These are phyloP conservation scores for Microbotryum silenes-acaulis DNA, from an alignment of 1,284 basidiomycete genomes.

Conservation along the genomic window DNA sequence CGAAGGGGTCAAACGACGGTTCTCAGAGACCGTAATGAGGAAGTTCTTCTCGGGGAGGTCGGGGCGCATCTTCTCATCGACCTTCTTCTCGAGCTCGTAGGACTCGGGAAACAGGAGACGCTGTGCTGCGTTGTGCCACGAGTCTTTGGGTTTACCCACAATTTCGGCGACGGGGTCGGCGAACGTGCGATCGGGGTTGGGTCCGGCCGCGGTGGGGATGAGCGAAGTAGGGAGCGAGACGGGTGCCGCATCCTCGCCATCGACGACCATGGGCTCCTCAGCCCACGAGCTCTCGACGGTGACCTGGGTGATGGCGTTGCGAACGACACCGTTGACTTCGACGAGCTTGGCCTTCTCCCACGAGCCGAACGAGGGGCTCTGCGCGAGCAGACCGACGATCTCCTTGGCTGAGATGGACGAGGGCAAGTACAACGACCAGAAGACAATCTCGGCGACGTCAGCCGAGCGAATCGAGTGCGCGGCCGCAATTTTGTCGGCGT, in stretches of 20 bases:
- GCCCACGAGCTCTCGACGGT: slow-evolving; percentile 27
- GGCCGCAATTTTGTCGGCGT: slow-evolving; percentile 37
- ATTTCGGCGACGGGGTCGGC: slow-evolving; percentile 29
- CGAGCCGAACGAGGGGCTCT: slow-evolving; percentile 21
- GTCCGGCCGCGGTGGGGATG: slow-evolving; percentile 28
- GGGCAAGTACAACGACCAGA: slow-evolving; percentile 32
- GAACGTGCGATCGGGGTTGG: slow-evolving; percentile 31
- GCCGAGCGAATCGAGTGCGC: slow-evolving; percentile 32
- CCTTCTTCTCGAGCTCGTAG: slow-evolving; percentile 39
- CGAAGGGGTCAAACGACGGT: slow-evolving; percentile 83
- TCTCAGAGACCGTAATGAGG: slow-evolving; percentile 88
- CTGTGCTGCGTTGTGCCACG: slow-evolving; percentile 82
- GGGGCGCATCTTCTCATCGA: slow-evolving; percentile 53
- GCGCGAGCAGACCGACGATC: slow-evolving; percentile 26
- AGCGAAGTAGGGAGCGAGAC: slow-evolving; percentile 26
- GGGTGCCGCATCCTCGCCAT: slow-evolving; percentile 29
- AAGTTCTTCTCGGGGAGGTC: slow-evolving; percentile 83
- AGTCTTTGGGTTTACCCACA: slow-evolving; percentile 25
- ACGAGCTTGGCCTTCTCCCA: slow-evolving; percentile 30
- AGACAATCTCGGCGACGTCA: slow-evolving; percentile 29
- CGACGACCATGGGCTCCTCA: slow-evolving; percentile 22
- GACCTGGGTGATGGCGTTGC: slow-evolving; percentile 29
- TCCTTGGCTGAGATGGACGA: slow-evolving; percentile 31
- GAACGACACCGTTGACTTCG: slow-evolving; percentile 30
- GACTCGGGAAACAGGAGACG: slow-evolving; percentile 79